Percentiles rank a stretch among this genome's conserved stretches.
Evolutionary conservation across 129 eudicot species (phyloP).

Genomic region (Solidago caesia): DNA sequence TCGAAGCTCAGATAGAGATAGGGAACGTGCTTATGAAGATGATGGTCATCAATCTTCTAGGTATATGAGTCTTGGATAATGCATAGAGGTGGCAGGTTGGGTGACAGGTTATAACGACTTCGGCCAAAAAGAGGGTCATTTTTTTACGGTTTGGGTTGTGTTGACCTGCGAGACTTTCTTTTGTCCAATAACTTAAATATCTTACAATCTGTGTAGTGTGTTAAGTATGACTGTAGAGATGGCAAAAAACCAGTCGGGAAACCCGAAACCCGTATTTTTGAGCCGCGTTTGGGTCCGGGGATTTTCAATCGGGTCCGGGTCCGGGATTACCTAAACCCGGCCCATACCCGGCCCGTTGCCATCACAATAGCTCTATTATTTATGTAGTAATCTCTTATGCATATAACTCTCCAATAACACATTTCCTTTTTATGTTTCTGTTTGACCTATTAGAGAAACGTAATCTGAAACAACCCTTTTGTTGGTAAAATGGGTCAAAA

Average conservation of each 20-base stretch:
- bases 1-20: slow-evolving; percentile 75
- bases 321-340: too few relatives aligned
- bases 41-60: slow-evolving; percentile 78
- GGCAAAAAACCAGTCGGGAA: too few relatives aligned
- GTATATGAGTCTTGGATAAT: slow-evolving; percentile 37
- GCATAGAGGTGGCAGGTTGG: neutral
- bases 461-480: neutral
- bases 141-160: neutral
- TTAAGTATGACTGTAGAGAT: neutral
- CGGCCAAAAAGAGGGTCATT: neutral
- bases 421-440: neutral
- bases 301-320: too few relatives aligned
- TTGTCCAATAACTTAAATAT: neutral
- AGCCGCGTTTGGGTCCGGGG: too few relatives aligned
- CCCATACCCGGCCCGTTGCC: too few relatives aligned
- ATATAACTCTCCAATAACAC: neutral
- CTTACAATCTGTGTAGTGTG: neutral
- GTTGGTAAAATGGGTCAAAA: neutral
- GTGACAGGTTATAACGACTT: neutral
- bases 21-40: slow-evolving; percentile 66
- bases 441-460: neutral
- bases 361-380: too few relatives aligned
- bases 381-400: too few relatives aligned
- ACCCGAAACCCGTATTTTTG: too few relatives aligned
- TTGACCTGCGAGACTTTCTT: neutral